Evolutionary conservation across 176 grass and related monocot species (phyloP).

Genomic region (Luzula sylvatica): DNA sequence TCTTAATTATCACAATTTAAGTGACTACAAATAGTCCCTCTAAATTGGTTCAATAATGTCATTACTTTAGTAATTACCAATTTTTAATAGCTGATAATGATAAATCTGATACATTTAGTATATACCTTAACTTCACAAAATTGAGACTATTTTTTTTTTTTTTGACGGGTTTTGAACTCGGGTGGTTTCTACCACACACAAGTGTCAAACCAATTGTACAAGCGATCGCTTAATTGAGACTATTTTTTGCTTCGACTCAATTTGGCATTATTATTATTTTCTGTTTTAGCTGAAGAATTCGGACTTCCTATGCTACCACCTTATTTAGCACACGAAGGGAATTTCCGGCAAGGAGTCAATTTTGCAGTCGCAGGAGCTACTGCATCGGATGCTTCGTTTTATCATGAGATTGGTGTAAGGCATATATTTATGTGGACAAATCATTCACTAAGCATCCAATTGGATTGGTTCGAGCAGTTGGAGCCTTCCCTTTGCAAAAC

Average conservation of each 20-base stretch:
- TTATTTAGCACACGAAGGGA: constrained; percentile 32
- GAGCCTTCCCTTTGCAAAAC: constrained; percentile 64
- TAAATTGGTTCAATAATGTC: too few relatives aligned
- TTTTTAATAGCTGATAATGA: too few relatives aligned
- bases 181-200: too few relatives aligned
- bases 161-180: too few relatives aligned
- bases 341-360: constrained; percentile 57
- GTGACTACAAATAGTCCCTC: too few relatives aligned
- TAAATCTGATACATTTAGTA: too few relatives aligned
- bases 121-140: too few relatives aligned
- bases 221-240: neutral
- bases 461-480: constrained; percentile 64
- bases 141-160: too few relatives aligned
- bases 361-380: constrained; percentile 81
- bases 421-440: constrained; percentile 53
- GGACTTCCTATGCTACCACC: constrained; percentile 64
- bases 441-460: constrained; percentile 50
- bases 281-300: constrained; percentile 48
- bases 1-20: too few relatives aligned
- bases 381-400: constrained; percentile 62
- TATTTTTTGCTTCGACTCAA: neutral
- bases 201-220: too few relatives aligned
- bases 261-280: neutral
- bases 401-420: constrained; percentile 43
- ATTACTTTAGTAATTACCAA: too few relatives aligned